Percentiles rank a stretch among this genome's conserved stretches.
These are phyloP conservation scores for Epichloe sp. DNA, from an alignment of 2,329 filamentous ascomycete genomes.

Conservation along the genomic window DNA sequence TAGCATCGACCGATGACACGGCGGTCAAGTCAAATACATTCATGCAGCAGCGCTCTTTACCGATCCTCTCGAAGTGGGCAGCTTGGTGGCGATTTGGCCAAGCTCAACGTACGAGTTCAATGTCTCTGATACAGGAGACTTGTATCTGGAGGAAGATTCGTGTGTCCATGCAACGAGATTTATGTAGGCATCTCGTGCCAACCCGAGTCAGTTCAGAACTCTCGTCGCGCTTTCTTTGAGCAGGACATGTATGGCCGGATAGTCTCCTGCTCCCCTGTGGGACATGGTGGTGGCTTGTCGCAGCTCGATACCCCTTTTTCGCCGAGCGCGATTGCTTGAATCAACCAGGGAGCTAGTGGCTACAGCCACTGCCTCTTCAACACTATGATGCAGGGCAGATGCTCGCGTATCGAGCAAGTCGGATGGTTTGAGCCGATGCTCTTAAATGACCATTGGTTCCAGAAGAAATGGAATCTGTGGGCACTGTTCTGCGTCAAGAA, in stretches of 20 bases:
- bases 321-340: not conserved
- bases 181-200: too few species aligned
- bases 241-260: not conserved
- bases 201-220: not conserved
- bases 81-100: not conserved
- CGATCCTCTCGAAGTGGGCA: not conserved
- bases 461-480: too few species aligned
- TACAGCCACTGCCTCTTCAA: not conserved
- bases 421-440: too few species aligned
- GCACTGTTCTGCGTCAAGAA: too few species aligned
- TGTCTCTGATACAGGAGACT: not conserved
- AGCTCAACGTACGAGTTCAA: not conserved
- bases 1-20: not conserved
- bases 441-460: too few species aligned
- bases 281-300: not conserved
- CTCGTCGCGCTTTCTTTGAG: not conserved
- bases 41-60: not conserved
- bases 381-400: not conserved
- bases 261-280: not conserved
- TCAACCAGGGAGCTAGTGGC: not conserved
- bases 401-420: not conserved
- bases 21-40: not conserved
- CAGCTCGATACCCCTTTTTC: not conserved
- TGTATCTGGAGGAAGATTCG: not conserved
- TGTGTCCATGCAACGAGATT: not conserved